A percentile compares a stretch with the other conserved stretches of the same genome.
Evolutionary conservation across 169 alveolate species (phyloP).

Genomic region (Plasmodium malariae): DNA sequence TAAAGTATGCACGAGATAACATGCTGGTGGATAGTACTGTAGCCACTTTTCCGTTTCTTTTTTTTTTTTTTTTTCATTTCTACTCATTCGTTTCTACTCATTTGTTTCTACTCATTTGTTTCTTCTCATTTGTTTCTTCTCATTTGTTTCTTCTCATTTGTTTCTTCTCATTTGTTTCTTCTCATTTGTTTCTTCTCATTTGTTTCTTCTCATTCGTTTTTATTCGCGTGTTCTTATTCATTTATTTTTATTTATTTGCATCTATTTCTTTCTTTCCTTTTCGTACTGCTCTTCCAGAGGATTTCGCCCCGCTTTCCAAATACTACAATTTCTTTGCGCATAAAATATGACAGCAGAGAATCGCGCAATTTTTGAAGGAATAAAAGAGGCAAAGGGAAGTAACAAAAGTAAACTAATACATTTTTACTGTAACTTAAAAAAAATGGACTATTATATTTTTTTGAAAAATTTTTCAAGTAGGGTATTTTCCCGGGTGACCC

Average conservation of each 20-base stretch:
- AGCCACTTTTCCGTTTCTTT: too few relatives aligned
- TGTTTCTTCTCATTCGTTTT: background rate
- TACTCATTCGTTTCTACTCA: too few relatives aligned
- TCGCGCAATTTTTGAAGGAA: conserved; percentile 8
- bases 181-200: background rate
- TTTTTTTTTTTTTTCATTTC: too few relatives aligned
- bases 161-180: background rate
- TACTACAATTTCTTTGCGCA: background rate
- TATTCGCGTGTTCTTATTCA: background rate
- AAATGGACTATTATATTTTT: background rate
- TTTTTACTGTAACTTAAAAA: conserved; percentile 42
- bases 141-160: too few relatives aligned
- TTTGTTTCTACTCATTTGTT: too few relatives aligned
- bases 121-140: too few relatives aligned
- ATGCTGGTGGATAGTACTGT: too few relatives aligned
- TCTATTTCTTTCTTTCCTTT: background rate
- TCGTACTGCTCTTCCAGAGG: conserved; percentile 27
- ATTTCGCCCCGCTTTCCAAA: conserved; percentile 44
- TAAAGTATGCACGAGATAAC: too few relatives aligned
- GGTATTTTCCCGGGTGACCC: background rate
- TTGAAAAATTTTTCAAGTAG: background rate
- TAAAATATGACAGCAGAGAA: background rate
- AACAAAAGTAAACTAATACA: conserved; percentile 26
- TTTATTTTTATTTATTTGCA: background rate
- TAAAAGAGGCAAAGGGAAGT: background rate